A percentile compares a stretch with the other conserved stretches of the same genome.
Evolutionary conservation across 345 rosid species (phyloP).

Genomic region (Citrus reticulata): DNA sequence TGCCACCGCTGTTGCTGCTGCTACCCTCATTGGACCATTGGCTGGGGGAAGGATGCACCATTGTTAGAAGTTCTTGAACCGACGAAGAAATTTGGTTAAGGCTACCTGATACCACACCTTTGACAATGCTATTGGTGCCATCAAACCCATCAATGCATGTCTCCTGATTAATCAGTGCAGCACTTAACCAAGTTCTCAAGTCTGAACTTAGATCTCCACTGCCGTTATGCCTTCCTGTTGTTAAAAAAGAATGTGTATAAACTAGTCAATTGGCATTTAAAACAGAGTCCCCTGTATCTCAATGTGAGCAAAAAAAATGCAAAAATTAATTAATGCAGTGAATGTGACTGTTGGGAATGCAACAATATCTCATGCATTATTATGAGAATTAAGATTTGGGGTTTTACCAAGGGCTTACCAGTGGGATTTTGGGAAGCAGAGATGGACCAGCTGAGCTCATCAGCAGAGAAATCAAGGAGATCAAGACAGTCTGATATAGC

Average conservation of each 20-base stretch:
- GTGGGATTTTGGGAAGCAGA: conserved; percentile 53
- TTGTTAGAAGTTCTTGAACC: conserved; percentile 46
- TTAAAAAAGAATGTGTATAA: background rate
- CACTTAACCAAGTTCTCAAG: conserved; percentile 72
- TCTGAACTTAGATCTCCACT: conserved; percentile 67
- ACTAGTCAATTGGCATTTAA: background rate
- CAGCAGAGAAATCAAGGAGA: conserved; percentile 59
- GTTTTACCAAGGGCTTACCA: conserved; percentile 21
- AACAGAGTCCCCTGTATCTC: background rate
- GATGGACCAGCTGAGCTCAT: conserved; percentile 52
- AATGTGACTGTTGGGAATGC: no score
- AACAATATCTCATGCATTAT: no score
- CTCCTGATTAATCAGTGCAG: conserved; percentile 69
- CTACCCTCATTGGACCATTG: conserved; percentile 10
- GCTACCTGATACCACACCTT: conserved; percentile 44
- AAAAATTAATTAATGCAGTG: background rate
- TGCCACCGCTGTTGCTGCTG: background rate
- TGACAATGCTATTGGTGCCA: conserved; percentile 52
- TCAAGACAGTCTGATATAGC: conserved; percentile 66
- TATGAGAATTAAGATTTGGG: background rate
- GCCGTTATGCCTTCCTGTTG: conserved; percentile 62
- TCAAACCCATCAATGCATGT: conserved; percentile 84
- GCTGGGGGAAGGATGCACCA: conserved; percentile 41
- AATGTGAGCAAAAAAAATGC: background rate
- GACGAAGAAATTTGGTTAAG: conserved; percentile 45